Percentiles rank a stretch among this genome's conserved stretches.
Evolutionary conservation across 768 basidiomycete genomes (phyloP).

Genomic region (Phanerodontia chrysosporium): DNA sequence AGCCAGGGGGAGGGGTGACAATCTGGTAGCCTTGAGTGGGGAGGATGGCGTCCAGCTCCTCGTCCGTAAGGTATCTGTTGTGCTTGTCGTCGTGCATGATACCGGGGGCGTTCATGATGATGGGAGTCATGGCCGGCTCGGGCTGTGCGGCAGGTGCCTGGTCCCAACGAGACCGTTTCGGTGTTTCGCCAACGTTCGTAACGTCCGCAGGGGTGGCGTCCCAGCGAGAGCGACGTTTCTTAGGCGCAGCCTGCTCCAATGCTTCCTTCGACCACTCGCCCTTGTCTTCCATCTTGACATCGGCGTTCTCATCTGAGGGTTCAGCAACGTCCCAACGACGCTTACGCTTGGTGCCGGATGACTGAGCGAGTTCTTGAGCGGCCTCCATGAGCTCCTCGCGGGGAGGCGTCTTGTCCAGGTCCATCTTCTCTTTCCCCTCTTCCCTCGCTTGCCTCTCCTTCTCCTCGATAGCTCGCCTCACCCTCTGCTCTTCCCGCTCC

Average conservation of each 20-base stretch:
- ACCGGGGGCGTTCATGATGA: constrained; percentile 83
- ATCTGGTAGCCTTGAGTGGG: constrained; percentile 85
- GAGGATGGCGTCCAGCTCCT: constrained; percentile 89
- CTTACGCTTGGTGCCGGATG: constrained; percentile 60
- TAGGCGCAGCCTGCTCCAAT: constrained; percentile 69
- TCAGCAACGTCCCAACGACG: constrained; percentile 78
- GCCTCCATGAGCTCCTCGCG: constrained; percentile 74
- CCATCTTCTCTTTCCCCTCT: constrained; percentile 71
- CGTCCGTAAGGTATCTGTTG: constrained; percentile 92
- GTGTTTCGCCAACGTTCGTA: constrained; percentile 52
- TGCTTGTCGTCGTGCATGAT: constrained; percentile 92
- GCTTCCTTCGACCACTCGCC: constrained; percentile 78
- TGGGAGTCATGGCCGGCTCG: constrained; percentile 69
- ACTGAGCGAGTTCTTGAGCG: constrained; percentile 59
- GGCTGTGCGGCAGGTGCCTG: constrained; percentile 70
- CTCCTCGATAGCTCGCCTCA: constrained; percentile 82
- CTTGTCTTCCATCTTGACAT: constrained; percentile 55
- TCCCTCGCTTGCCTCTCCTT: constrained; percentile 78
- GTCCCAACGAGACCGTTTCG: constrained; percentile 95
- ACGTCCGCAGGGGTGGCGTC: constrained; percentile 86
- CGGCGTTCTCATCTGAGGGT: constrained; percentile 53
- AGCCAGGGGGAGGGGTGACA: constrained; percentile 91
- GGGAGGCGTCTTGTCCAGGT: constrained; percentile 90
- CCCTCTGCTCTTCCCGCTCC: constrained; percentile 90
- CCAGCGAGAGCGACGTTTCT: constrained; percentile 94